Evolutionary conservation across 1,284 basidiomycete genomes (phyloP).

Genomic region (Tilletiopsis washingtonensis): DNA sequence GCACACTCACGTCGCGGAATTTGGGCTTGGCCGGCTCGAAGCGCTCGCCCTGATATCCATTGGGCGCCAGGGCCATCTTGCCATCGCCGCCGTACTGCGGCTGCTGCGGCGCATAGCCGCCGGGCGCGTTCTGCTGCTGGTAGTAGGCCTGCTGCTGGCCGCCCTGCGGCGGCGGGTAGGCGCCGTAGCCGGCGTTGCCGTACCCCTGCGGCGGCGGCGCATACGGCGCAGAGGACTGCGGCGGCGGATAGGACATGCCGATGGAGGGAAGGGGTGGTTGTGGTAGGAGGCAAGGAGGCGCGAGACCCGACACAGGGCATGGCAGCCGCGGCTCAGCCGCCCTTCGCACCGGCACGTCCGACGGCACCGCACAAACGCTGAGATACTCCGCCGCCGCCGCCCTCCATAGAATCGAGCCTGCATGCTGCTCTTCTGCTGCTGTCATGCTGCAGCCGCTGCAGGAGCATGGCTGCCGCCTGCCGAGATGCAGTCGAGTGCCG

Average conservation of each 20-base stretch:
- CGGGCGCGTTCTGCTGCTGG: slow-evolving; percentile 6
- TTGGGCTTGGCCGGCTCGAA: slow-evolving; percentile 31
- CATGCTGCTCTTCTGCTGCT: too few species aligned
- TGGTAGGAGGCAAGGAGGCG: too few species aligned
- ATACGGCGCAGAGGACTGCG: not conserved
- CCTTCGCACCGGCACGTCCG: too few species aligned
- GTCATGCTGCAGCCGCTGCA: too few species aligned
- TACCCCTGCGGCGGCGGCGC: slow-evolving; percentile 5
- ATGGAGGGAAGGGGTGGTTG: too few species aligned
- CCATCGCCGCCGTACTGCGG: slow-evolving; percentile 19
- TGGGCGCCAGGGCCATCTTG: slow-evolving; percentile 29
- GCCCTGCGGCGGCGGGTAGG: slow-evolving; percentile 15
- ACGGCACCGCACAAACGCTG: too few species aligned
- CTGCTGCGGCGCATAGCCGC: slow-evolving; percentile 6
- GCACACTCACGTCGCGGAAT: slow-evolving; percentile 29
- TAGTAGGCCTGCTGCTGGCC: slow-evolving; percentile 30
- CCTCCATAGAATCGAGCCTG: too few species aligned
- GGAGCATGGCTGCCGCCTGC: too few species aligned
- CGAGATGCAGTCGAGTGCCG: too few species aligned
- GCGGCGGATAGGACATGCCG: not conserved
- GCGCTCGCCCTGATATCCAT: slow-evolving; percentile 32
- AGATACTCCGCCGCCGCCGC: too few species aligned
- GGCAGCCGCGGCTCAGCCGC: too few species aligned
- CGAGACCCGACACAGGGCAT: too few species aligned
- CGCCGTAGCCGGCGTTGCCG: slow-evolving; percentile 7